phyloP scores from a whole-genome alignment of 169 alveolate species.

The Cryptosporidium tyzzeri region DNA sequence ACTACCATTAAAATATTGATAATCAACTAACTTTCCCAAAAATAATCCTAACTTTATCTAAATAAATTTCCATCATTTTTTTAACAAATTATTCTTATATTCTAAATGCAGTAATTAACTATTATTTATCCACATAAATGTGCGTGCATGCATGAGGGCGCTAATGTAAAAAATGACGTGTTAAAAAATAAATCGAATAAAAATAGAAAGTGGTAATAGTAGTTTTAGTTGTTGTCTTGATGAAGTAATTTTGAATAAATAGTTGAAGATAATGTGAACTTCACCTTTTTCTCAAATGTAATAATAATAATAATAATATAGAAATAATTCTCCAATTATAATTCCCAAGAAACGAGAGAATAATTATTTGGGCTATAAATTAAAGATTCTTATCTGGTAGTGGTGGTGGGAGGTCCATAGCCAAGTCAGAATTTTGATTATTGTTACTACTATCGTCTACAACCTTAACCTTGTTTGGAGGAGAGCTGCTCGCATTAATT shows the following conservation, averaged over 20 bases:
- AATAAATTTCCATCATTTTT: background rate
- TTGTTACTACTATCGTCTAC: background rate
- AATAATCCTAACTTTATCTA: background rate
- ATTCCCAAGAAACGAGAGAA: background rate
- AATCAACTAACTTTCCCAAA: background rate
- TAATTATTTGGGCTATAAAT: background rate
- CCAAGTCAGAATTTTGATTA: background rate
- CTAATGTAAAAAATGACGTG: slow-evolving; percentile 7
- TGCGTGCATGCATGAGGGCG: background rate
- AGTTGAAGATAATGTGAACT: background rate
- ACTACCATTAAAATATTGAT: slow-evolving; percentile 1
- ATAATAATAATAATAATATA: too few species aligned
- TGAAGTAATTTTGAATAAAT: background rate
- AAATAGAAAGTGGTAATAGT: background rate
- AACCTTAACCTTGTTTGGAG: slow-evolving; percentile 48
- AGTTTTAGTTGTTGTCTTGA: background rate
- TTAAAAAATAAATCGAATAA: background rate
- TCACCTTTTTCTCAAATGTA: too few species aligned
- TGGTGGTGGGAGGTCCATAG: background rate
- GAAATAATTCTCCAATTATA: too few species aligned
- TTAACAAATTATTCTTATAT: background rate
- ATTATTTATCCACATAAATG: background rate
- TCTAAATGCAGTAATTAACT: background rate
- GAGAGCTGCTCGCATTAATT: background rate
- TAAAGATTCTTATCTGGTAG: background rate